Evolutionary conservation across 2,329 filamentous ascomycete genomes (phyloP).

Genomic region (Cordyceps tenuipes): DNA sequence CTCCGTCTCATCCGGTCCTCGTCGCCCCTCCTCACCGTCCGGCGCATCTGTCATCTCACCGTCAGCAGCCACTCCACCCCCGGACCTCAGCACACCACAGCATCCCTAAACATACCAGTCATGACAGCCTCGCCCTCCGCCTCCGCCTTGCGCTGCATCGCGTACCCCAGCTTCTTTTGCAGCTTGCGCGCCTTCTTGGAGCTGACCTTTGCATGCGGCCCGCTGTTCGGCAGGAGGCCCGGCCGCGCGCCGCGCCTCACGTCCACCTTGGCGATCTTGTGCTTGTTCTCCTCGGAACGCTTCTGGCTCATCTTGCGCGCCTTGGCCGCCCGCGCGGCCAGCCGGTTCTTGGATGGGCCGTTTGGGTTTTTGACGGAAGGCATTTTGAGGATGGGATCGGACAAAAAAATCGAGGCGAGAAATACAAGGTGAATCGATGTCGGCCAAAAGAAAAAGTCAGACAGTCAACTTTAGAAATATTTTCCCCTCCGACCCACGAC

Average conservation of each 20-base stretch:
- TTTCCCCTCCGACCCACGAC: constrained; percentile 1
- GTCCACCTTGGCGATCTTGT: constrained; percentile 35
- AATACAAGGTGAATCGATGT: background rate
- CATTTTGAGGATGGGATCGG: constrained; percentile 27
- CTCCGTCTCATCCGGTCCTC: constrained; percentile 18
- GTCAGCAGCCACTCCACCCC: background rate
- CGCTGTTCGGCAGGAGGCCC: constrained; percentile 47
- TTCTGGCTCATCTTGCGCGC: constrained; percentile 37
- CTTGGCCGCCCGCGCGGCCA: constrained; percentile 37
- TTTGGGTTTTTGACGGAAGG: constrained; percentile 52
- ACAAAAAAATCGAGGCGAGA: background rate
- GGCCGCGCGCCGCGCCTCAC: constrained; percentile 40
- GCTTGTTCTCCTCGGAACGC: constrained; percentile 28
- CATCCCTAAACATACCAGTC: constrained; percentile 29
- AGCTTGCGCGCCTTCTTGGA: constrained; percentile 49
- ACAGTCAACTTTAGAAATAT: background rate
- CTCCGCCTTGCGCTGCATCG: constrained; percentile 43
- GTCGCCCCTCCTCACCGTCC: constrained; percentile 8
- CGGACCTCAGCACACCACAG: background rate
- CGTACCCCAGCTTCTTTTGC: constrained; percentile 44
- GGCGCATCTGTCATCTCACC: constrained; percentile 18
- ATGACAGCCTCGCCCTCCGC: constrained; percentile 41
- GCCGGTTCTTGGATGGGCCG: constrained; percentile 45
- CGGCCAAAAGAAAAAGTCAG: background rate
- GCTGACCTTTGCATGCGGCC: constrained; percentile 42